phyloP scores from a whole-genome alignment of 352 stramenopile species.

The Blastocystis sp. region DNA sequence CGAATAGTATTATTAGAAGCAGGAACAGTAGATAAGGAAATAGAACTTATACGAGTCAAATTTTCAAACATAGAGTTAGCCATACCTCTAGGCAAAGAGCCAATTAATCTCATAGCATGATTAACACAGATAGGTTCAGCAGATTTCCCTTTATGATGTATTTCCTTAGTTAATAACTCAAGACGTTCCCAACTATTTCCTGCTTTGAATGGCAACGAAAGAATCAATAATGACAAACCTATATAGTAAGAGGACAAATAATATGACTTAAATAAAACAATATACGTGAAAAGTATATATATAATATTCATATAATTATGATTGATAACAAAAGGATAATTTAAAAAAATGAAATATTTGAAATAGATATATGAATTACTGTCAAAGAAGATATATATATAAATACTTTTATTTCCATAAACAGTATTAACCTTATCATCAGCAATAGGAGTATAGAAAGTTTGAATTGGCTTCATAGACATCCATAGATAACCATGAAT shows the following conservation, averaged over 20 bases:
- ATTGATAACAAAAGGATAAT: too few species aligned
- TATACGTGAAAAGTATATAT: too few species aligned
- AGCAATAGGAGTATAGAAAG: neutral
- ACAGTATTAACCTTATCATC: too few species aligned
- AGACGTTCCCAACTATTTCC: conserved; percentile 5
- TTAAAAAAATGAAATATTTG: too few species aligned
- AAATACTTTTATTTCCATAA: too few species aligned
- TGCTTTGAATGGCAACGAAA: too few species aligned
- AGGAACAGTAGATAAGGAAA: conserved; percentile 17
- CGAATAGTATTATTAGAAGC: neutral
- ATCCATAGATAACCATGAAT: conserved; percentile 25
- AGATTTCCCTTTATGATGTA: neutral
- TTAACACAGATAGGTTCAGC: conserved; percentile 9
- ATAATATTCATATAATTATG: too few species aligned
- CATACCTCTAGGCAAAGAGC: neutral
- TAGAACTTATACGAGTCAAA: conserved; percentile 9
- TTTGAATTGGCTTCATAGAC: neutral
- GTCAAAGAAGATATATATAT: too few species aligned
- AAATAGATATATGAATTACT: too few species aligned
- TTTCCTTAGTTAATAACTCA: neutral
- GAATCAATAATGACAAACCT: too few species aligned
- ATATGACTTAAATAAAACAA: too few species aligned
- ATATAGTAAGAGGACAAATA: too few species aligned
- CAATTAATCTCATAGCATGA: conserved; percentile 21
- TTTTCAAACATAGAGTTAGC: conserved; percentile 18